Conservation (phyloP, 2,329 filamentous ascomycete species). For the Proliferodiscus dingleyae region DNA sequence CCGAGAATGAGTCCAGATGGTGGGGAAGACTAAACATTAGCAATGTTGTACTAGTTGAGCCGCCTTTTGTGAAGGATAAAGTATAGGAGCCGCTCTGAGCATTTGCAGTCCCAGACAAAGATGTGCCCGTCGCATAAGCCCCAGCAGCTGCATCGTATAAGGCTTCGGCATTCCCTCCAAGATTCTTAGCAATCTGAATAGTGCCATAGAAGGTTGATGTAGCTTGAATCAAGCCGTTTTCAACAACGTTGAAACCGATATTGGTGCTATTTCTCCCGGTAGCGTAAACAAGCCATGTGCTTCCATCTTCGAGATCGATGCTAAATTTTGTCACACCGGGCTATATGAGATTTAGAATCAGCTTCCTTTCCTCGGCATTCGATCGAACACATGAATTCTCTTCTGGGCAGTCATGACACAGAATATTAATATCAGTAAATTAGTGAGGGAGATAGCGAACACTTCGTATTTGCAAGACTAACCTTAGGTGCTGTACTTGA, state of each 20-base stretch:
- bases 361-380: background rate
- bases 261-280: slow-evolving; percentile 53
- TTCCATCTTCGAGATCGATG: slow-evolving; percentile 65
- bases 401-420: too few species aligned
- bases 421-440: too few species aligned
- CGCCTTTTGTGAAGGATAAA: slow-evolving; percentile 68
- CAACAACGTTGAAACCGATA: slow-evolving; percentile 63
- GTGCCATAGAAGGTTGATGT: slow-evolving; percentile 66
- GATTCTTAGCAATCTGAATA: slow-evolving; percentile 79
- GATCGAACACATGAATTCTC: too few species aligned
- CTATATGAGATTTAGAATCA: background rate
- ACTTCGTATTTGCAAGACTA: too few species aligned
- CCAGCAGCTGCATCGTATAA: slow-evolving; percentile 73
- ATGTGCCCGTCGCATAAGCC: slow-evolving; percentile 63
- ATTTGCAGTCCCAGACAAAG: slow-evolving; percentile 57
- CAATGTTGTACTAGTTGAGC: slow-evolving; percentile 54
- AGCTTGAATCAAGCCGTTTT: slow-evolving; percentile 61
- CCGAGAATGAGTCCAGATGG: slow-evolving; percentile 71
- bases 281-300: slow-evolving; percentile 77
- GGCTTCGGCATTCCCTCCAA: slow-evolving; percentile 54
- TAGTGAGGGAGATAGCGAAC: too few species aligned
- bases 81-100: slow-evolving; percentile 64
- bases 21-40: slow-evolving; percentile 89
- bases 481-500: slow-evolving; percentile 49
- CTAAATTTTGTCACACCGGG: slow-evolving; percentile 70